Evolutionary conservation across 495 filamentous ascomycete genomes (phyloP).

Genomic region (Lasiosphaeria miniovina): DNA sequence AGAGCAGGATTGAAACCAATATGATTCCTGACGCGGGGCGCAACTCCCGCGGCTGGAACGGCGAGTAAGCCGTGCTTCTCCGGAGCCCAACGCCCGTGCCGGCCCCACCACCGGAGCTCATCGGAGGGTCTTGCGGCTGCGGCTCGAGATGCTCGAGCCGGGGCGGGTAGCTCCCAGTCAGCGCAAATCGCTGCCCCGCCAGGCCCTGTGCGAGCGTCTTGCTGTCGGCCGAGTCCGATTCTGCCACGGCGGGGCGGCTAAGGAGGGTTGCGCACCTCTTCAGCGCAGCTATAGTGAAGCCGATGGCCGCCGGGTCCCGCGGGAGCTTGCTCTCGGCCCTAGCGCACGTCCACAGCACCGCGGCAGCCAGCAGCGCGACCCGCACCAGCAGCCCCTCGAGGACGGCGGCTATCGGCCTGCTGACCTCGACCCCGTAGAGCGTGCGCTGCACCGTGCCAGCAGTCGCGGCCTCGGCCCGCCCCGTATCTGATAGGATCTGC

Average conservation of each 20-base stretch:
- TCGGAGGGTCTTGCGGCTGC: no score
- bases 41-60: neutral
- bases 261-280: neutral
- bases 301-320: neutral
- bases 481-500: constrained; percentile 2
- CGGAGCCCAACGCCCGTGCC: no score
- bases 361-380: constrained; percentile 10
- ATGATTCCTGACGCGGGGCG: neutral
- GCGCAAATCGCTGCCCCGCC: neutral
- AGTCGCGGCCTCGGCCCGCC: neutral
- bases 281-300: neutral
- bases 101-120: no score
- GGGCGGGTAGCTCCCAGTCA: no score
- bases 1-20: neutral
- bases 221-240: no score
- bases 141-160: no score
- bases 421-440: constrained; percentile 32
- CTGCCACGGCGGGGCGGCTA: neutral
- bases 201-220: neutral
- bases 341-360: neutral
- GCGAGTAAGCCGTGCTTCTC: no score
- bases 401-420: constrained; percentile 34
- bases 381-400: constrained; percentile 38
- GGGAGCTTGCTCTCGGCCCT: neutral
- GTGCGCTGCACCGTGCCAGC: constrained; percentile 25